These are phyloP conservation scores for Pseudocercospora cruenta DNA, from an alignment of 2,329 filamentous ascomycete species.

Conservation along the genomic window DNA sequence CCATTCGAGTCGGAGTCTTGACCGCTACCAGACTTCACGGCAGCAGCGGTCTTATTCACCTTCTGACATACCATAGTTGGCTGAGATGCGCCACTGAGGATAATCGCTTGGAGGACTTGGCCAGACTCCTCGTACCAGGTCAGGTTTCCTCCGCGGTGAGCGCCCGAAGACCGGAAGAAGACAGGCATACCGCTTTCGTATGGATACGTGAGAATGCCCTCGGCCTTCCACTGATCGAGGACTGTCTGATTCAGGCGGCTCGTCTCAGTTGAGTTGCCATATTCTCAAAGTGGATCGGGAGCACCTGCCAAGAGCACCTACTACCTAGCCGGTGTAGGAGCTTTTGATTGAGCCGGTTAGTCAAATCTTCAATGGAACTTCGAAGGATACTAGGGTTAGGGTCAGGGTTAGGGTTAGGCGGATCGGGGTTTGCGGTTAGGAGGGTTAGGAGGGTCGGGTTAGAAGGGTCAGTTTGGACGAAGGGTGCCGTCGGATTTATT, in stretches of 20 bases:
- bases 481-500: too few species aligned
- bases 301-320: too few species aligned
- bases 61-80: slow-evolving; percentile 4
- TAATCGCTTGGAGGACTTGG: slow-evolving; percentile 1
- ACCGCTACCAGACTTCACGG: not conserved
- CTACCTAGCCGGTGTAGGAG: too few species aligned
- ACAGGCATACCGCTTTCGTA: slow-evolving; percentile 1
- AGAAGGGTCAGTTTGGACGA: too few species aligned
- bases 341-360: too few species aligned
- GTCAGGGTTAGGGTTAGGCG: too few species aligned
- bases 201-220: not conserved
- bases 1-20: not conserved
- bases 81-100: slow-evolving; percentile 4
- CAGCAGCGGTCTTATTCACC: slow-evolving; percentile 10
- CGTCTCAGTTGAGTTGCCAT: not conserved
- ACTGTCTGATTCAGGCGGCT: not conserved
- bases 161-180: slow-evolving; percentile 6
- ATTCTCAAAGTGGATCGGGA: too few species aligned
- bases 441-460: too few species aligned
- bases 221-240: not conserved
- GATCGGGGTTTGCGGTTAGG: too few species aligned
- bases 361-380: too few species aligned
- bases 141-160: not conserved
- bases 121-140: not conserved
- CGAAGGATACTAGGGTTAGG: too few species aligned